Evolutionary conservation across 345 rosid species (phyloP), one percentile per base, ranked within the genome.

Genomic region (Eucalyptus guilfoylei): DNA sequence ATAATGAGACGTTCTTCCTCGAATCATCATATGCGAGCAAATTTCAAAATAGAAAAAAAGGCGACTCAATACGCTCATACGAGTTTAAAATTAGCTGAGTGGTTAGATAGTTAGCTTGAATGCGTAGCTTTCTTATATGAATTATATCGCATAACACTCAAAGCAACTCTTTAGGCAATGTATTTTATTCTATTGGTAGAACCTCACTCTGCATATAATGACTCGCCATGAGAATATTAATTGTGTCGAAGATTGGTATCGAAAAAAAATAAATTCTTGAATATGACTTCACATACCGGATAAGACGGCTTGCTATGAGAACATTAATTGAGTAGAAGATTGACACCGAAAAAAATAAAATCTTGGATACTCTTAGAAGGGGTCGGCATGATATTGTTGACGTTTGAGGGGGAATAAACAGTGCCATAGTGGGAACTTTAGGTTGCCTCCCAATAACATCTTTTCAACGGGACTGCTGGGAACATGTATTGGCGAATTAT

Each of bases 371-470:
- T 10, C 45, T 76, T 40, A 37, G 26, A 21, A 76, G 42, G 14
- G 42, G 80, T 14, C 58, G 83, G 90, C 83, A 45, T 91, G 90
- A 49, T 86, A 89, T 86, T 52, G 86, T 88, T 88, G 91, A 89
- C 90, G 44, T 89, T 88, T 87, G 10, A 80, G 55, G 86, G 83
- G 88, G 83, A 37, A 76, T 76, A 11, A 21, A 11, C 83, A 21
- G 47, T 19, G 28, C 83, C 47, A 37, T 76, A 76, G 83, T 37
- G 83, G 83, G 13, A 81, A 88, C 91, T 45, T 89, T 87, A 49
- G 90, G 91, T 88, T 89, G 91, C 90, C 81, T 8, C 58, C 92
- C 93, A 91, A 24, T 92, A 87, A 89, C 93, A 91, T 93, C 93
- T 86, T 80, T 48, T 92, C 90, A 48, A 17, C 34, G 88, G 80